These are phyloP conservation scores for Sanghuangporus baumii DNA, from an alignment of 1,284 basidiomycete species.

Conservation along the genomic window DNA sequence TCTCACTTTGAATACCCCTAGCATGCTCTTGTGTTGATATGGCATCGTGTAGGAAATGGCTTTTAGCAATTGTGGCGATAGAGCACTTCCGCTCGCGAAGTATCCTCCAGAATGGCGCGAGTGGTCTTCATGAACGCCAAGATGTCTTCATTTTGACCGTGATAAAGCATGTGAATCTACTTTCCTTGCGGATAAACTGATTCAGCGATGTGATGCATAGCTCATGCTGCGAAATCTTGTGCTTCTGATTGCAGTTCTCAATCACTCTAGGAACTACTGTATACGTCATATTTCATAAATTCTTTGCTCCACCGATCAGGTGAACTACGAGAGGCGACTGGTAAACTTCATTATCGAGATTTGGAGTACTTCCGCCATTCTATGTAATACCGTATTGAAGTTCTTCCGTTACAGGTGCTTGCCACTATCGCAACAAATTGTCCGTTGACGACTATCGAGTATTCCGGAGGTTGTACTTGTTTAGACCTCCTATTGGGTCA, in stretches of 20 bases:
- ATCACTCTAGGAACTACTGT: background rate
- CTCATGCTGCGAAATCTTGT: background rate
- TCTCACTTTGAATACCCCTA: too few species aligned
- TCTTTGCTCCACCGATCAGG: background rate
- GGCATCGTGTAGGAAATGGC: too few species aligned
- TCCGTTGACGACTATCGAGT: background rate
- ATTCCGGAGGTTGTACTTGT: background rate
- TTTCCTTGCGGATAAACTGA: background rate
- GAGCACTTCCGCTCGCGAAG: too few species aligned
- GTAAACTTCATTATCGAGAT: background rate
- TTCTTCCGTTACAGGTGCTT: background rate
- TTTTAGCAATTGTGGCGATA: too few species aligned
- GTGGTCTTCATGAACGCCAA: background rate
- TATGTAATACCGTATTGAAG: background rate
- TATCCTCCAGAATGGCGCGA: background rate
- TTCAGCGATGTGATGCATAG: background rate
- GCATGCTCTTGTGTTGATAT: too few species aligned
- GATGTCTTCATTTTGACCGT: background rate
- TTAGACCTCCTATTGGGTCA: background rate
- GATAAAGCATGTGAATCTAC: background rate
- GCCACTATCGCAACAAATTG: constrained; percentile 1
- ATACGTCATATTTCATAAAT: background rate
- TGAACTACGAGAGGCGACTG: background rate
- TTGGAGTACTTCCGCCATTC: background rate
- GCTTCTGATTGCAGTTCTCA: background rate